Evolutionary conservation across 805 yeast genomes (phyloP), one percentile per base, ranked within the genome.

Genomic region (Pichia paraexigua): DNA sequence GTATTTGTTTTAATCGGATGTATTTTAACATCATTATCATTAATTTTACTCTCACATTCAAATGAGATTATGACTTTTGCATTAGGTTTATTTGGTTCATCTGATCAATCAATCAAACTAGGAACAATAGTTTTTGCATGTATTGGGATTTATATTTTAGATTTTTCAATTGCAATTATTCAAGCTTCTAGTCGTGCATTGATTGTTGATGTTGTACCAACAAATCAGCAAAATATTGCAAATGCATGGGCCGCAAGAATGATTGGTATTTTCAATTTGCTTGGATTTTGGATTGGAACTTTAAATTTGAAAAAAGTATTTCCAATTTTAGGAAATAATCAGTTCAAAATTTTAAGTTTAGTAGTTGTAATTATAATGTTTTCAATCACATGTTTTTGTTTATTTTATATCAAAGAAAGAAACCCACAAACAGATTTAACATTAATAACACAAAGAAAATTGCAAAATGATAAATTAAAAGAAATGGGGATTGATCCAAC

Each of bases 211-310:
- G 76, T 78, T 54, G 79, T 80, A 9, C 78, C 83, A 6, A 70
- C 79, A 0, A 63, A 69, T 47, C 85, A 79, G 56, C 86, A 82
- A 57, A 78, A 76, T 50, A 58, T 67, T 6, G 82, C 84, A 11
- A 81, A 80, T 60, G 85, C 84, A 1, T 78, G 83, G 83, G 86
- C 85, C 1, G 83, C 85, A 1, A 66, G 83, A 46, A 72, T 82
- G 80, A 78, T 79, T 47, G 82, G 85, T 0, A 68, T 69, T 1
- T 82, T 83, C 55, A 82, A 81, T 54, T 77, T 82, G 13, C 57
- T 76, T 22, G 85, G 85, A 4, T 82, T 77, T 60, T 71, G 72
- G 56, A 56, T 82, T 39, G 82, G 83, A 3, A 67, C 82, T 0
- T 55, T 76, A 32, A 70, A 79, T 51, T 60, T 81, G 44, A 66